Base-by-base conservation (phyloP, 78 protist genomes). In the slime mould (Dictyostelium discoideum) region DNA sequence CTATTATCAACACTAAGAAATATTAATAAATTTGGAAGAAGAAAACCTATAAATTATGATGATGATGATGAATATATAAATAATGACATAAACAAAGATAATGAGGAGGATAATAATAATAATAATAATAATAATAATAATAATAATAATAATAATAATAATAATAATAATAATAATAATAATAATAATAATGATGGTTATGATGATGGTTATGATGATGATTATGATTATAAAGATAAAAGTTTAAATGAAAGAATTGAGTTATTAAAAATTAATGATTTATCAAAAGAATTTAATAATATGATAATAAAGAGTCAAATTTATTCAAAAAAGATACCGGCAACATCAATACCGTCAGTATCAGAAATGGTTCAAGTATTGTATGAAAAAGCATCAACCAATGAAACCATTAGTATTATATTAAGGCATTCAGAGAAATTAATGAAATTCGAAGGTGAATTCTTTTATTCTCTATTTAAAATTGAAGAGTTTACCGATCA, bases 1-100 rank as follows among this genome's bases (percentile, higher is more conserved):
- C 54, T 77, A 77, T 77, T 77, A 40, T 77, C 83, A 40, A 69
- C 77, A 11, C 18, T 69, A 24, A 69, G 39, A 69, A 69, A 69
- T 26, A 69, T 69, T 7, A 29, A 69, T 69, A 69, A 69, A n/a
- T 60, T 60, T 60, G 69, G 26, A 5, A 60, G 69, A 20, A 60
- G 20, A 20, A 60, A 60, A 60, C 7, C 26, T 3, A 73, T 26
- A 14, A 26, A 32, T 29, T 26, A 73, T 73, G 13, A 54, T 54
- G 13, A 54, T 16, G 18, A 54, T 16, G 65, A 54, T 16, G n/a
- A 54, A 54, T 3, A 54, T 54, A 16, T 54, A 54, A 54, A 54
- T 11, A 10, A 50, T 7, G 60, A 50, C 9, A 9, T 10, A 50
- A 50, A 50, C 60, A 50, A 9, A 44, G 50, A 44, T 44, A 7